Evolutionary conservation across 228 moss, liverwort and hornwort genomes (phyloP).

Genomic region (Sphagnum fallax): DNA sequence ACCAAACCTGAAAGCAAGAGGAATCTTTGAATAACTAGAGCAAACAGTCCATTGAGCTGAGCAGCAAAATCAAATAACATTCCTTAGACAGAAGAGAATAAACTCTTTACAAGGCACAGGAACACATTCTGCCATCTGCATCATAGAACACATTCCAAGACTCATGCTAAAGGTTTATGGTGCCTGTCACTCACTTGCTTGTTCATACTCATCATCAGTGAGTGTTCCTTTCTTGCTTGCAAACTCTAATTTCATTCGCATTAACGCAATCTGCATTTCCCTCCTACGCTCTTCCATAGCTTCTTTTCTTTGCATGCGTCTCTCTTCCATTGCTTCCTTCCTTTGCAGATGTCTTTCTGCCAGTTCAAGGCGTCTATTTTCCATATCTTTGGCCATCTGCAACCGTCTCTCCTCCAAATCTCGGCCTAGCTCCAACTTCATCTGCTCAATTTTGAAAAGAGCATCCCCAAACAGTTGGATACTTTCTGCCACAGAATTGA

Average conservation of each 20-base stretch:
- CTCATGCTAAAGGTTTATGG: no score
- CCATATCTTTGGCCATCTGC: slow-evolving; percentile 45
- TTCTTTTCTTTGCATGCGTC: background rate
- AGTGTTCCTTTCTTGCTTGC: slow-evolving; percentile 38
- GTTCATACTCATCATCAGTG: slow-evolving; percentile 14
- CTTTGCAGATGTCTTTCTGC: slow-evolving; percentile 41
- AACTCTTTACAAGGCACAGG: no score
- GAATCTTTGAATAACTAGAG: no score
- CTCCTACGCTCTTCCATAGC: background rate
- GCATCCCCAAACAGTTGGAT: slow-evolving; percentile 51
- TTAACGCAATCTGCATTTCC: slow-evolving; percentile 31
- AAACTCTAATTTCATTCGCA: slow-evolving; percentile 48
- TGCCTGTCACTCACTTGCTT: no score
- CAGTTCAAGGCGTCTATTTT: slow-evolving; percentile 38
- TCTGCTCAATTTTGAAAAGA: slow-evolving; percentile 37
- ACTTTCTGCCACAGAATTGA: slow-evolving; percentile 28
- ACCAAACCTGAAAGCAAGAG: no score
- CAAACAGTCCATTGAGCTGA: no score
- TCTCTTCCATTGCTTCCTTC: slow-evolving; percentile 16
- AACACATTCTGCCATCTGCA: no score
- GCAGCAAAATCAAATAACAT: no score
- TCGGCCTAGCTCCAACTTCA: slow-evolving; percentile 54
- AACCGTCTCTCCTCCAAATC: slow-evolving; percentile 40
- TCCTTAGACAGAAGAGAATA: no score
- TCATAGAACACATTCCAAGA: no score